Evolutionary conservation across 768 basidiomycete species (phyloP), one percentile per base, ranked within the genome.

Genomic region (Cubamyces lactineus): DNA sequence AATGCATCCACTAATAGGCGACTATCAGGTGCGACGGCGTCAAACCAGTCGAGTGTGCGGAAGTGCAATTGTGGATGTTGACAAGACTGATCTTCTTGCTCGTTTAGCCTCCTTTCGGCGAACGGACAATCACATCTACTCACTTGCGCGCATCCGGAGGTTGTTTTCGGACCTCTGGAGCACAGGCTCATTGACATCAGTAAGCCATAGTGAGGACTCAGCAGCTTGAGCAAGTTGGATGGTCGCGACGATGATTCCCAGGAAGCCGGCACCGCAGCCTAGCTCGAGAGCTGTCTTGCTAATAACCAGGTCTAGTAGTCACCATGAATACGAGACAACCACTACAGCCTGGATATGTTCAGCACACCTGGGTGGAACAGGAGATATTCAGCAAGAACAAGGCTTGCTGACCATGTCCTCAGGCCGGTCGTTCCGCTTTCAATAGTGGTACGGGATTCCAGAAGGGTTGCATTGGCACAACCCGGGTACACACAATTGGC

Each of bases 401-500:
- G 81, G 65, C 89, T 87, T 5, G 92, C 89, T 28, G 80, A 77
- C 92, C 92, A 94, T 7, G 91, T 94, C 56, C 88, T 80, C 50
- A 93, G 73, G 13, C 92, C 91, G 1, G 91, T 93, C 0, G 90
- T 93, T 0, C 92, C 91, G 43, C 78, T 77, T 71, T 92, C 90
- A 28, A 92, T 86, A 2, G 80, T 85, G 2, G 84, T 87, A 7
- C 86, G 84, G 1, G 91, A 91, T 73, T 94, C 91, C 9, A 88
- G 74, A 1, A 93, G 73, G 0, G 91, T 91, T 17, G 80, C 76
- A 4, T 73, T 80, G 48, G 79, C 76, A 63, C 76, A 80, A 21
- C 70, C 59, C 5, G 63, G 45, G 17, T 60, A 45, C 12, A 56
- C 53, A 3, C 48, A 38, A 8, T 17, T 42, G 3, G 46, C 51